Base-by-base conservation (phyloP, 2,329 filamentous ascomycete species). In the Gaeumannomyces sp. region DNA sequence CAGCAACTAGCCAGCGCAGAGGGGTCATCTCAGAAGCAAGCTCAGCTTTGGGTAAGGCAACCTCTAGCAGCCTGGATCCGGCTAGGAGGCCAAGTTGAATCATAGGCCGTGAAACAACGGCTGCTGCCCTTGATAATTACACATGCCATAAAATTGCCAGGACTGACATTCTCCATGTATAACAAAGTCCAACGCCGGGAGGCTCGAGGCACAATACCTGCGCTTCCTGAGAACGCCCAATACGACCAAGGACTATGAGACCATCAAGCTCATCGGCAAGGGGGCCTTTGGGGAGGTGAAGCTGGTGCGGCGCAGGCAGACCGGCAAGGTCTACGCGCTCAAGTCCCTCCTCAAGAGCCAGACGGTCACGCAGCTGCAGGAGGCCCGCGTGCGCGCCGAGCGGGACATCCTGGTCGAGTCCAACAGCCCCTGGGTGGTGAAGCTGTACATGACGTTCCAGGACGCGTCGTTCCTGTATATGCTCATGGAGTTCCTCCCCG, bases 311-410 rank as follows among this genome's bases (percentile, higher is more conserved):
- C 84, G 89, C 73, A 90, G 88, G 78, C 85, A 87, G 64, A 89
- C 92, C 71, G 87, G 87, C 73, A 91, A 91, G 76, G 88, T 92
- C 67, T 93, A 92, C 71, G 90, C 90, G 22, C 82, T 92, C 73
- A 93, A 93, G 76, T 91, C 89, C 53, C 79, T 92, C 69, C 86
- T 92, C 74, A 92, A 92, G 78, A 85, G 87, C 57, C 89, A 92
- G 75, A 93, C 92, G 90, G 90, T 91, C 77, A 91, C 91, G 76
- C 91, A 91, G 75, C 89, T 92, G 71, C 90, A 92, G 73, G 77
- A 92, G 69, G 89, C 90, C 16, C 89, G 92, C 76, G 90, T 92
- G 64, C 89, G 89, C 65, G 88, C 90, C 57, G 90, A 93, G 77
- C 85, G 90, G 79, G 90, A 93, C 74, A 91, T 92, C 67, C 80